These are phyloP conservation scores for Chalaropsis ovoidea DNA, from an alignment of 2,329 filamentous ascomycete genomes.

Conservation along the genomic window DNA sequence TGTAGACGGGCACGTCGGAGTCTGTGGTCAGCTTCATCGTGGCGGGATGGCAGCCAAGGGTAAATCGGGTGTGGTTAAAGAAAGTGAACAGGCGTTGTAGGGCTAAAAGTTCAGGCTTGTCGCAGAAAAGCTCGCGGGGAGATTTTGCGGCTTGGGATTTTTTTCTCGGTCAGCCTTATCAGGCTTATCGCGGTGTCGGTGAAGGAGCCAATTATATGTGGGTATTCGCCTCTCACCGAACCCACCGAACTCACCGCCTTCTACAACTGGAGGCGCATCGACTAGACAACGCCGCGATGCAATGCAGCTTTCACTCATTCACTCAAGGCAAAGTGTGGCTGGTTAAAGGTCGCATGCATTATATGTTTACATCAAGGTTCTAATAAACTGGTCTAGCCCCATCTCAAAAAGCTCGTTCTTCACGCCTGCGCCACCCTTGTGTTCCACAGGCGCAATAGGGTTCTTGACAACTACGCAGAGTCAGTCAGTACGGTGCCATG, in stretches of 20 bases:
- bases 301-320: no score
- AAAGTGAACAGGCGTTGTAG: background rate
- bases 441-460: slow-evolving; percentile 56
- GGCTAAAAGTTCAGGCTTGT: slow-evolving; percentile 3
- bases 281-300: no score
- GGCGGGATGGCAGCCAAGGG: slow-evolving; percentile 12
- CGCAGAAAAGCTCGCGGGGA: slow-evolving; percentile 21
- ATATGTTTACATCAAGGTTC: slow-evolving; percentile 46
- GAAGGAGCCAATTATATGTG: background rate
- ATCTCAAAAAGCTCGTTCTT: slow-evolving; percentile 62
- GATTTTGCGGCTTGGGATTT: slow-evolving; percentile 19
- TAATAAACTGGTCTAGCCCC: slow-evolving; percentile 66
- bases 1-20: slow-evolving; percentile 81
- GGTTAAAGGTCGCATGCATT: background rate
- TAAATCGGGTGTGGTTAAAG: background rate
- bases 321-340: background rate
- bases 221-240: slow-evolving; percentile 10
- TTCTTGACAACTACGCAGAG: slow-evolving; percentile 54
- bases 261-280: background rate
- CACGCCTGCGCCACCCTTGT: slow-evolving; percentile 58
- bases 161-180: slow-evolving; percentile 23
- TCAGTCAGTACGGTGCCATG: slow-evolving; percentile 5
- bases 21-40: slow-evolving; percentile 73
- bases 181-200: slow-evolving; percentile 22
- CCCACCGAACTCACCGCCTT: background rate